phyloP scores from a whole-genome alignment of 2,329 filamentous ascomycete species.

The Cordyceps cateniannulata region DNA sequence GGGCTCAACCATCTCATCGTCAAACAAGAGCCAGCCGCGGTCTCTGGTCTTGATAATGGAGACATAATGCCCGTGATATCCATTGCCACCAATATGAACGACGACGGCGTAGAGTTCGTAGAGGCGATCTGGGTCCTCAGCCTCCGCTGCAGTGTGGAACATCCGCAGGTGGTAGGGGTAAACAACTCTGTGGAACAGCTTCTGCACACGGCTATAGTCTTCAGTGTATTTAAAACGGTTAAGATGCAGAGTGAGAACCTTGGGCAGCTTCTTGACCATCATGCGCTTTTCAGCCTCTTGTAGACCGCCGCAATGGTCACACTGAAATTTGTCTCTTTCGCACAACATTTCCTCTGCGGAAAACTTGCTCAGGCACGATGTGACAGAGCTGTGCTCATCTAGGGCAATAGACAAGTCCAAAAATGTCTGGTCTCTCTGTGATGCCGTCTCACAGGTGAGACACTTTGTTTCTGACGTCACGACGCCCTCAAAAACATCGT shows the following conservation, averaged over 20 bases:
- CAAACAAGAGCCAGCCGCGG: slow-evolving; percentile 90
- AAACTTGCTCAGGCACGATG: slow-evolving; percentile 89
- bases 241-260: slow-evolving; percentile 83
- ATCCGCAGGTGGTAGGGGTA: slow-evolving; percentile 95
- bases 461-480: slow-evolving; percentile 95
- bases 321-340: slow-evolving; percentile 98
- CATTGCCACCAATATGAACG: slow-evolving; percentile 92
- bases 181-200: slow-evolving; percentile 92
- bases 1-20: slow-evolving; percentile 97
- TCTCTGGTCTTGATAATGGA: slow-evolving; percentile 97
- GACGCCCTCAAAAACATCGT: slow-evolving; percentile 92
- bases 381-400: slow-evolving; percentile 92
- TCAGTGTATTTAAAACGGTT: slow-evolving; percentile 99
- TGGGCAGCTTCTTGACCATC: slow-evolving; percentile 95
- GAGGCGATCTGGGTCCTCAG: slow-evolving; percentile 83
- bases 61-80: slow-evolving; percentile 96
- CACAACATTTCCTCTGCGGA: slow-evolving; percentile 98
- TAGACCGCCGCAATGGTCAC: slow-evolving; percentile 90
- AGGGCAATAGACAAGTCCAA: slow-evolving; percentile 93
- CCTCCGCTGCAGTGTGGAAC: slow-evolving; percentile 96
- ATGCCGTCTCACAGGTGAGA: slow-evolving; percentile 91
- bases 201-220: slow-evolving; percentile 86
- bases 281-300: slow-evolving; percentile 98
- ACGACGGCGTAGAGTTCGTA: slow-evolving; percentile 98
- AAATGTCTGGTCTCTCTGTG: slow-evolving; percentile 92